Evolutionary conservation across 768 basidiomycete genomes (phyloP).

Genomic region (Fibroporia radiculosa): DNA sequence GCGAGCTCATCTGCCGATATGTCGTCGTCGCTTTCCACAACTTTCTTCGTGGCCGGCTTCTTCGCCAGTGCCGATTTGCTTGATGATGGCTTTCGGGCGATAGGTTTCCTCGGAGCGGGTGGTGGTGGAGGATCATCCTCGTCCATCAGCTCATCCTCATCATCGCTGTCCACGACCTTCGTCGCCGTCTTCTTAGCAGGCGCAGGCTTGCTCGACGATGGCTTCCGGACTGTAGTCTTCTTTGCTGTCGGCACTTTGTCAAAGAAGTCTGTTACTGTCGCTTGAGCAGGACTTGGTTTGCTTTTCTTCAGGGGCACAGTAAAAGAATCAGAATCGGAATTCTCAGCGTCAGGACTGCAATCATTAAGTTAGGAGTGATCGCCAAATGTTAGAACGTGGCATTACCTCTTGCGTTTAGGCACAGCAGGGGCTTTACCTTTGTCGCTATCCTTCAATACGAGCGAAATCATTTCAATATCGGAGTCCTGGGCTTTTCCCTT

Average conservation of each 20-base stretch:
- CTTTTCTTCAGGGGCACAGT: constrained; percentile 51
- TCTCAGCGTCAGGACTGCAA: constrained; percentile 33
- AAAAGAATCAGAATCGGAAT: constrained; percentile 31
- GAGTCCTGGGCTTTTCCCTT: constrained; percentile 33
- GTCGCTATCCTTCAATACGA: constrained; percentile 25
- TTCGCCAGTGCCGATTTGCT: constrained; percentile 29
- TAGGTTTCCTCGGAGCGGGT: constrained; percentile 30
- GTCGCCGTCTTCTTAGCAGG: constrained; percentile 24
- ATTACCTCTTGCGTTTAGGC: constrained; percentile 64
- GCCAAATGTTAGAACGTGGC: background rate
- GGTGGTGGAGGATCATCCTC: constrained; percentile 32
- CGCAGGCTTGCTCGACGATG: constrained; percentile 44
- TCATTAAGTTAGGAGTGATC: background rate
- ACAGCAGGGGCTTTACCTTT: constrained; percentile 38
- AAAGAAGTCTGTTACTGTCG: constrained; percentile 55
- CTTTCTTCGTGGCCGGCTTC: constrained; percentile 42
- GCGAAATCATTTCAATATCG: constrained; percentile 29
- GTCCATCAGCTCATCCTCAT: constrained; percentile 31
- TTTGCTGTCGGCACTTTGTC: constrained; percentile 36
- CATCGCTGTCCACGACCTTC: constrained; percentile 33
- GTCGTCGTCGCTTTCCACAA: constrained; percentile 32
- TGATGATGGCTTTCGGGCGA: constrained; percentile 30
- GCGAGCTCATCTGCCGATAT: constrained; percentile 35
- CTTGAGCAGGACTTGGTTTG: constrained; percentile 29
- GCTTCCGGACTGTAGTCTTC: constrained; percentile 24